phyloP scores from a whole-genome alignment of 2,329 filamentous ascomycete genomes.

The Aphanoascus verrucosus region DNA sequence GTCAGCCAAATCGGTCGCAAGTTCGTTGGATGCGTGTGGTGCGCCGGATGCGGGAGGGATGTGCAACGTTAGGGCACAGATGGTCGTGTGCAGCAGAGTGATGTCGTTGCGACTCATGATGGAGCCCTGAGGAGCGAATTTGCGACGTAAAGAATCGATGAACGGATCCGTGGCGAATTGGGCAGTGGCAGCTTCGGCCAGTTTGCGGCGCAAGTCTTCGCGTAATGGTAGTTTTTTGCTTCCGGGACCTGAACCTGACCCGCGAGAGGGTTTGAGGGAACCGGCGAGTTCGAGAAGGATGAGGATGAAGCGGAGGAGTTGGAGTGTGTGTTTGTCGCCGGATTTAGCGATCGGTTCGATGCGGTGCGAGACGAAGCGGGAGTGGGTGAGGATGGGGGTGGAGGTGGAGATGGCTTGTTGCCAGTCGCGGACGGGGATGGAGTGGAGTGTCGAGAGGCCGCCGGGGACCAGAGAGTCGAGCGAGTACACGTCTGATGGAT shows the following conservation, averaged over 20 bases:
- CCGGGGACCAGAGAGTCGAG: constrained; percentile 35
- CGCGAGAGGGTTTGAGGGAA: constrained; percentile 23
- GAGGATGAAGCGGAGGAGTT: constrained; percentile 37
- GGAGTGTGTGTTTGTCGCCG: constrained; percentile 33
- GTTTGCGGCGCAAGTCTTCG: constrained; percentile 31
- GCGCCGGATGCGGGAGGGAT: constrained; percentile 34
- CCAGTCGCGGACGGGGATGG: constrained; percentile 38
- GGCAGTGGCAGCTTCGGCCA: constrained; percentile 23
- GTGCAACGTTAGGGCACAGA: constrained; percentile 38
- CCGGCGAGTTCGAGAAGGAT: constrained; percentile 35
- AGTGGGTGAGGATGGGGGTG: constrained; percentile 30
- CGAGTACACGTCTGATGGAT: constrained; percentile 39
- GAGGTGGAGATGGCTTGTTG: constrained; percentile 29
- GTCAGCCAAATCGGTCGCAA: constrained; percentile 37
- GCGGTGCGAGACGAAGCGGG: constrained; percentile 37
- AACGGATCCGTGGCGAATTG: constrained; percentile 29
- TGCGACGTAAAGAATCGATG: constrained; percentile 32
- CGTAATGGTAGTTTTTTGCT: constrained; percentile 33
- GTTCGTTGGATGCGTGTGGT: constrained; percentile 30
- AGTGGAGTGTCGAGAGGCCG: constrained; percentile 32
- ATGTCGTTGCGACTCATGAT: constrained; percentile 31
- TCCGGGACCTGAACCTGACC: constrained; percentile 24
- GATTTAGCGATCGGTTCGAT: constrained; percentile 31
- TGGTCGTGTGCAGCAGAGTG: constrained; percentile 37
- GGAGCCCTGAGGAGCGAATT: constrained; percentile 32